These are phyloP conservation scores for Phytophthora capsici DNA, from an alignment of 352 stramenopile genomes.

Conservation along the genomic window DNA sequence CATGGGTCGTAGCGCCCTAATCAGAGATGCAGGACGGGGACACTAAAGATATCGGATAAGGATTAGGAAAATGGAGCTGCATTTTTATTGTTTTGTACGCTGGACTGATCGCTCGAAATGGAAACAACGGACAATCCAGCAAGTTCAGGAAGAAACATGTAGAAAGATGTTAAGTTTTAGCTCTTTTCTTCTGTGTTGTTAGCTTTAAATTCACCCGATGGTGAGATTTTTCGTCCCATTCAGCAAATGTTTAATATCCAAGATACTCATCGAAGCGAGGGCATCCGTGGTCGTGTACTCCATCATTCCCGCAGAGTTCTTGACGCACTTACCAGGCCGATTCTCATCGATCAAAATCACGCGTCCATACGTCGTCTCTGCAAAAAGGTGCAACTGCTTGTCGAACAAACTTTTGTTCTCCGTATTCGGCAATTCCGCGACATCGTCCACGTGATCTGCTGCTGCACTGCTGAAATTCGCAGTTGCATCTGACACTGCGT, in stretches of 20 bases:
- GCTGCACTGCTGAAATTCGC: conserved; percentile 2
- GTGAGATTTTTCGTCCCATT: conserved; percentile 54
- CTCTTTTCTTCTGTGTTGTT: not conserved
- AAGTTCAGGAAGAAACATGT: no score
- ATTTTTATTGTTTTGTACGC: no score
- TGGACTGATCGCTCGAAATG: no score
- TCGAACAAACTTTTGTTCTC: conserved; percentile 58
- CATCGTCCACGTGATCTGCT: conserved; percentile 7
- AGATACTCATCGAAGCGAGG: conserved; percentile 53
- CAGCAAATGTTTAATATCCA: conserved; percentile 64
- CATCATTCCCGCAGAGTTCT: conserved; percentile 35
- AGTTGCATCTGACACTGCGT: conserved; percentile 18
- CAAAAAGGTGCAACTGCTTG: conserved; percentile 39
- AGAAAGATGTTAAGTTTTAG: not conserved
- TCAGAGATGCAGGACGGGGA: not conserved
- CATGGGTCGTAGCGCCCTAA: not conserved
- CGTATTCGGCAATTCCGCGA: conserved; percentile 6
- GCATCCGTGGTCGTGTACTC: conserved; percentile 51
- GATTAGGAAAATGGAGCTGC: no score
- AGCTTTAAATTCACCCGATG: conserved; percentile 21
- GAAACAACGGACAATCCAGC: no score
- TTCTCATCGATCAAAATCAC: conserved; percentile 52
- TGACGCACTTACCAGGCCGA: conserved; percentile 34
- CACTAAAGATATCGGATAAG: conserved; percentile 2
- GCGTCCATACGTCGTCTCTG: conserved; percentile 39